Conservation (phyloP, 805 yeast genomes). For the Saturnispora diversa region DNA sequence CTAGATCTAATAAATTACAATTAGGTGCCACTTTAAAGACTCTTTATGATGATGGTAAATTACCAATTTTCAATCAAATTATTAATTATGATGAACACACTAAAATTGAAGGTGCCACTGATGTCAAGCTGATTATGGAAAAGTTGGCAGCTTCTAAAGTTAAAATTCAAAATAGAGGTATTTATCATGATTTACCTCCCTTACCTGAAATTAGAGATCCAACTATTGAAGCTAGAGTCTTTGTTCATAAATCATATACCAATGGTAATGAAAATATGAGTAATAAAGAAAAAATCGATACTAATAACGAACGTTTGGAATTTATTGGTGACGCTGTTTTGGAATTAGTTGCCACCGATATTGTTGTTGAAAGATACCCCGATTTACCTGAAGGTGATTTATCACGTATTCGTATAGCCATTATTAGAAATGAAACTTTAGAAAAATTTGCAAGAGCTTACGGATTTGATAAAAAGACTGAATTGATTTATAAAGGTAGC, state of each 20-base stretch:
- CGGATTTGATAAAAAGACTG: conserved; percentile 51
- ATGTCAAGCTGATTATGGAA: conserved; percentile 14
- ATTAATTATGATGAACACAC: conserved; percentile 32
- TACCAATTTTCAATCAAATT: conserved; percentile 50
- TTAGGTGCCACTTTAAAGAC: conserved; percentile 56
- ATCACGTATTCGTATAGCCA: conserved; percentile 56
- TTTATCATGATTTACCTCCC: conserved; percentile 36
- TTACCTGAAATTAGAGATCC: conserved; percentile 61
- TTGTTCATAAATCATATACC: conserved; percentile 70
- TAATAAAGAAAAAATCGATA: conserved; percentile 47
- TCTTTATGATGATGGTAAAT: conserved; percentile 38
- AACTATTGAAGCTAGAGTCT: conserved; percentile 58
- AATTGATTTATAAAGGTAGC: conserved; percentile 16
- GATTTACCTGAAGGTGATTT: conserved; percentile 72
- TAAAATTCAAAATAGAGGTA: conserved; percentile 15
- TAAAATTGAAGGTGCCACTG: conserved; percentile 16
- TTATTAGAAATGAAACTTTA: conserved; percentile 68
- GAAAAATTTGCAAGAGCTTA: conserved; percentile 64
- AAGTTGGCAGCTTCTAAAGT: conserved; percentile 10
- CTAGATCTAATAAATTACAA: conserved; percentile 45
- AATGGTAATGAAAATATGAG: conserved; percentile 49
- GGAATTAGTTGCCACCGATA: conserved; percentile 60
- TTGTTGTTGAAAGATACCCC: conserved; percentile 61
- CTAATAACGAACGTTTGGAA: conserved; percentile 83
- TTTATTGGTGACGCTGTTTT: conserved; percentile 85